Percentiles rank a stretch among this genome's conserved stretches.
phyloP scores from a whole-genome alignment of 768 basidiomycete species.

The Phlebiopsis gigantea region DNA sequence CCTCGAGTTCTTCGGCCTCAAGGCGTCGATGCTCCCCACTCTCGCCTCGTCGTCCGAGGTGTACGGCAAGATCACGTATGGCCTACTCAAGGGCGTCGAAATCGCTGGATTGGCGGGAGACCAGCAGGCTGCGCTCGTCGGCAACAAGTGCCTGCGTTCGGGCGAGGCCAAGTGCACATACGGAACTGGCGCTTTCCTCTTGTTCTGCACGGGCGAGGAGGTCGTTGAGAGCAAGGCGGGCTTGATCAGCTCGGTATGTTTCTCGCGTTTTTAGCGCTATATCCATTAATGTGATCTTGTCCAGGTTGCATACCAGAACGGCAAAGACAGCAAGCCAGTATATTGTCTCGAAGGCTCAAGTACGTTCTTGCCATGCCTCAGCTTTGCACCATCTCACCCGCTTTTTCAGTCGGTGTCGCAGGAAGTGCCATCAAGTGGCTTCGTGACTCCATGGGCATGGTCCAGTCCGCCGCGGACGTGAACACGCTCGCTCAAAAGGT shows the following conservation, averaged over 20 bases:
- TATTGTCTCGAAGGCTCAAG: constrained; percentile 95
- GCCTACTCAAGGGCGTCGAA: constrained; percentile 66
- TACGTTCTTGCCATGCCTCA: constrained; percentile 34
- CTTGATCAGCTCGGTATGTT: constrained; percentile 75
- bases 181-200: constrained; percentile 92
- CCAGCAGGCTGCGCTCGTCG: constrained; percentile 94
- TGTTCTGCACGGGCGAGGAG: constrained; percentile 90
- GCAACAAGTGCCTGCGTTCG: constrained; percentile 88
- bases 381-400: constrained; percentile 1
- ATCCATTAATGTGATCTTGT: neutral
- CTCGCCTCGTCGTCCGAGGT: constrained; percentile 91
- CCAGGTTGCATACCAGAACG: constrained; percentile 87
- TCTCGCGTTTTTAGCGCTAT: neutral
- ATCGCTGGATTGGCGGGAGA: constrained; percentile 96
- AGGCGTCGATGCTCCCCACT: constrained; percentile 71
- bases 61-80: constrained; percentile 72
- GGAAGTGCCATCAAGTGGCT: constrained; percentile 97
- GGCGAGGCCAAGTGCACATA: constrained; percentile 99
- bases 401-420: constrained; percentile 73
- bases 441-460: constrained; percentile 84
- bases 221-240: constrained; percentile 85
- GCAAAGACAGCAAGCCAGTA: constrained; percentile 68
- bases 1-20: constrained; percentile 82
- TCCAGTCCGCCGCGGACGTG: constrained; percentile 75
- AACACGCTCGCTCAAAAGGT: constrained; percentile 79